Conservation (phyloP, 768 basidiomycete genomes). For the Kwoniella botswanensis region DNA sequence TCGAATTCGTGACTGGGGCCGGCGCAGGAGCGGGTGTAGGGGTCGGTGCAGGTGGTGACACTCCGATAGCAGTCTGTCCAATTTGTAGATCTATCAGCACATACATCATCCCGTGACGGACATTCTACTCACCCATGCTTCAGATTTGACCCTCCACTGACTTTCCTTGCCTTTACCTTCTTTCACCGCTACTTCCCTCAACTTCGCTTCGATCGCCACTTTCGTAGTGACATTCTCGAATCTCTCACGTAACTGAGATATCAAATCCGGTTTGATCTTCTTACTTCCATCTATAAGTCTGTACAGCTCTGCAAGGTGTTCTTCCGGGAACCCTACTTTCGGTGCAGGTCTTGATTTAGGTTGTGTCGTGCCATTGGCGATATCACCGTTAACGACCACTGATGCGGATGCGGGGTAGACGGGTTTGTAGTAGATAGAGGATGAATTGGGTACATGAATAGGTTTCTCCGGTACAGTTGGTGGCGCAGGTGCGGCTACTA, state of each 20-base stretch:
- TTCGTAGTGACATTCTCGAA: conserved; percentile 51
- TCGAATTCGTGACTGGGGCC: neutral
- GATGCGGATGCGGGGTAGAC: conserved; percentile 8
- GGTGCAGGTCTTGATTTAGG: conserved; percentile 26
- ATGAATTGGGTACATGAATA: conserved; percentile 7
- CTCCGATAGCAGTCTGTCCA: conserved; percentile 2
- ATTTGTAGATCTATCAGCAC: neutral
- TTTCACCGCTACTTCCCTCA: conserved; percentile 51
- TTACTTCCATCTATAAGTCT: conserved; percentile 48
- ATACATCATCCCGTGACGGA: neutral
- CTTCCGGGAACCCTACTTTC: conserved; percentile 46
- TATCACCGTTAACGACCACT: conserved; percentile 8
- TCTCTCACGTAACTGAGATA: conserved; percentile 41
- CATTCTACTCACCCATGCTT: conserved; percentile 54
- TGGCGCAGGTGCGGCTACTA: conserved; percentile 9
- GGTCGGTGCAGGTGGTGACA: conserved; percentile 6
- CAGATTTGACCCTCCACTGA: conserved; percentile 50
- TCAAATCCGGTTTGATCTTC: conserved; percentile 41
- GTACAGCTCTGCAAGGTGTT: conserved; percentile 48
- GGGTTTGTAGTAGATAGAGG: conserved; percentile 11
- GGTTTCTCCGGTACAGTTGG: neutral
- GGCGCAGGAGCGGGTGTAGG: neutral
- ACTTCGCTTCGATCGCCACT: conserved; percentile 50
- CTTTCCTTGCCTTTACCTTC: conserved; percentile 47
- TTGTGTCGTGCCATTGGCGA: neutral